A percentile compares a stretch with the other conserved stretches of the same genome.
Conservation (phyloP, 2,329 filamentous ascomycete species). For the Paraconiothyrium sp. region DNA sequence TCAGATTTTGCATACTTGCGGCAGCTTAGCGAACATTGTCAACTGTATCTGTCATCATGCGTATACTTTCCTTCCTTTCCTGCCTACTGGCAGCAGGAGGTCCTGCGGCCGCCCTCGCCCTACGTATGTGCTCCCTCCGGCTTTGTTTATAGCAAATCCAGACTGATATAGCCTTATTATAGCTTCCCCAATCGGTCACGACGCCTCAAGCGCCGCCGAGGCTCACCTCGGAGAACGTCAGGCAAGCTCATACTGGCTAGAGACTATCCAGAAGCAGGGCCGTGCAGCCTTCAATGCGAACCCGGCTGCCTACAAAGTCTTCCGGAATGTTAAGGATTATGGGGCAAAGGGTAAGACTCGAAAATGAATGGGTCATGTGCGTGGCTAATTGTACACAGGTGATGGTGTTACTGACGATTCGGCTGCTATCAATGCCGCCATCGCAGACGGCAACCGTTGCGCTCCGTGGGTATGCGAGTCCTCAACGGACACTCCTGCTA, state of each 20-base stretch:
- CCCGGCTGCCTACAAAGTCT: conserved; percentile 54
- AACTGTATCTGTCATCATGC: conserved; percentile 30
- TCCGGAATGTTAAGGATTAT: conserved; percentile 57
- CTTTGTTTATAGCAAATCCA: not conserved
- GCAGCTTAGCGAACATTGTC: conserved; percentile 9
- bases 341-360: conserved; percentile 50
- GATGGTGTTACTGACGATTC: conserved; percentile 58
- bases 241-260: conserved; percentile 52
- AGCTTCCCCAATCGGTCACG: conserved; percentile 21
- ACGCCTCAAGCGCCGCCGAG: conserved; percentile 16
- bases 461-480: conserved; percentile 55
- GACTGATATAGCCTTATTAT: conserved; percentile 2
- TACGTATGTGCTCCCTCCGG: conserved; percentile 22
- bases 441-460: conserved; percentile 55
- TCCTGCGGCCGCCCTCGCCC: conserved; percentile 32
- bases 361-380: not conserved
- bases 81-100: conserved; percentile 42
- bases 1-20: conserved; percentile 10
- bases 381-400: conserved; percentile 35
- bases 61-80: conserved; percentile 33
- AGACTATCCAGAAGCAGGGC: conserved; percentile 55
- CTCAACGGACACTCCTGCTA: conserved; percentile 62
- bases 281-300: conserved; percentile 51
- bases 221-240: conserved; percentile 6
- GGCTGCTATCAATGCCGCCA: conserved; percentile 63